Evolutionary conservation across 2,329 filamentous ascomycete species (phyloP).

Genomic region (Ophiostoma ulmi): DNA sequence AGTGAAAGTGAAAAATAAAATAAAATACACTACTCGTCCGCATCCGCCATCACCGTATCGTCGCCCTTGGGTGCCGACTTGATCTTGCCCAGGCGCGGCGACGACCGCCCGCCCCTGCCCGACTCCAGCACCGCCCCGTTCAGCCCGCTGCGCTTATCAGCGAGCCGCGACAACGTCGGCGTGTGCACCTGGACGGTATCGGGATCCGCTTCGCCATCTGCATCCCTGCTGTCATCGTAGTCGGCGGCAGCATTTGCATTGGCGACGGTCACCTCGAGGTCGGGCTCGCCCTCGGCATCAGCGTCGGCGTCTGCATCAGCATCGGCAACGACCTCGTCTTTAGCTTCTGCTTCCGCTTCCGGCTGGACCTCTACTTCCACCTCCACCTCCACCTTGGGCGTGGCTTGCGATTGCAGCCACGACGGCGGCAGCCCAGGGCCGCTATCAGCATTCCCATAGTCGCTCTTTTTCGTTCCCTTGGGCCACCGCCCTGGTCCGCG

Average conservation of each 20-base stretch:
- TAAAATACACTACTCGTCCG: constrained; percentile 18
- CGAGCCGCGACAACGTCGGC: constrained; percentile 33
- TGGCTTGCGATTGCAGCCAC: constrained; percentile 34
- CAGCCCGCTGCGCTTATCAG: constrained; percentile 29
- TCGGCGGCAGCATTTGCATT: neutral
- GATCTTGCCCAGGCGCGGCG: constrained; percentile 29
- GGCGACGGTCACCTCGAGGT: neutral
- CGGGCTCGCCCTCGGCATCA: constrained; percentile 30
- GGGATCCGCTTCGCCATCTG: constrained; percentile 24
- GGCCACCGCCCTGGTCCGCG: constrained; percentile 62
- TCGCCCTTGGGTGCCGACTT: constrained; percentile 20
- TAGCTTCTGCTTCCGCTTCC: neutral
- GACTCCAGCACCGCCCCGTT: constrained; percentile 23
- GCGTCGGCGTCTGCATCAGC: constrained; percentile 33
- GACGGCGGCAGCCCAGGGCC: constrained; percentile 58
- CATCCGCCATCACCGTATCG: constrained; percentile 32
- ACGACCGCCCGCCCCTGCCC: constrained; percentile 27
- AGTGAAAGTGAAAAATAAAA: neutral
- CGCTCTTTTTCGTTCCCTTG: constrained; percentile 63
- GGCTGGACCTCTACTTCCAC: neutral
- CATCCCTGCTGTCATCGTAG: constrained; percentile 25
- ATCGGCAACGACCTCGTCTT: constrained; percentile 28
- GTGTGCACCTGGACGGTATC: constrained; percentile 36
- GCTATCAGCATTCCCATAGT: constrained; percentile 62
- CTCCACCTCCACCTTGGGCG: neutral